Percentiles rank a stretch among this genome's conserved stretches.
Evolutionary conservation across 1,284 basidiomycete species (phyloP).

Genomic region (Pholiota adiposa): DNA sequence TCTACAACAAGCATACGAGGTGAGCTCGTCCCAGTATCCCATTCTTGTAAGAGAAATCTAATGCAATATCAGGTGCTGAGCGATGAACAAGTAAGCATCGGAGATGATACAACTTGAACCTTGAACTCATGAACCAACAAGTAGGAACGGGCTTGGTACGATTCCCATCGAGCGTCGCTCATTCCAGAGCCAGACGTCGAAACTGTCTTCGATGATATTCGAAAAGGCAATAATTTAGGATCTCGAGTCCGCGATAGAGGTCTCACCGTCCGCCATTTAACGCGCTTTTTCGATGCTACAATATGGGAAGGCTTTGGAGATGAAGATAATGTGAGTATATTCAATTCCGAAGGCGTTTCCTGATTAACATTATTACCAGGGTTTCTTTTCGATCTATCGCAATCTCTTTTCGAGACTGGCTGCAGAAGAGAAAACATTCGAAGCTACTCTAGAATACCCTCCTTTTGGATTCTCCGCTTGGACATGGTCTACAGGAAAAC

Average conservation of each 20-base stretch:
- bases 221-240: constrained; percentile 63
- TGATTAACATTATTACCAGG: constrained; percentile 45
- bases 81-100: constrained; percentile 81
- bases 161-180: constrained; percentile 90
- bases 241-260: constrained; percentile 80
- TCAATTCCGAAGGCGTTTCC: constrained; percentile 1
- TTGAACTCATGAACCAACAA: constrained; percentile 32
- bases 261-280: constrained; percentile 79
- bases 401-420: constrained; percentile 87
- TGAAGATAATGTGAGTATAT: constrained; percentile 59
- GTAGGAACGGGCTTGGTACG: constrained; percentile 98
- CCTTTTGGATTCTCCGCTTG: constrained; percentile 86
- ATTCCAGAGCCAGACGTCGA: constrained; percentile 83
- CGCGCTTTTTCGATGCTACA: constrained; percentile 84
- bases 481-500: constrained; percentile 60
- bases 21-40: constrained; percentile 31
- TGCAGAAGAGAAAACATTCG: constrained; percentile 77
- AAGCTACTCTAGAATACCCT: constrained; percentile 65
- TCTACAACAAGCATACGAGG: constrained; percentile 96
- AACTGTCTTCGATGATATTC: constrained; percentile 85
- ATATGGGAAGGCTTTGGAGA: constrained; percentile 79
- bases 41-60: constrained; percentile 1
- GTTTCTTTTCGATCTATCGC: constrained; percentile 91
- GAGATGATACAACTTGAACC: neutral
- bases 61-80: constrained; percentile 67